A percentile compares a stretch with the other conserved stretches of the same genome.
Evolutionary conservation across 108 stramenopile genomes (phyloP).

Genomic region (Cylindrotheca closterium): DNA sequence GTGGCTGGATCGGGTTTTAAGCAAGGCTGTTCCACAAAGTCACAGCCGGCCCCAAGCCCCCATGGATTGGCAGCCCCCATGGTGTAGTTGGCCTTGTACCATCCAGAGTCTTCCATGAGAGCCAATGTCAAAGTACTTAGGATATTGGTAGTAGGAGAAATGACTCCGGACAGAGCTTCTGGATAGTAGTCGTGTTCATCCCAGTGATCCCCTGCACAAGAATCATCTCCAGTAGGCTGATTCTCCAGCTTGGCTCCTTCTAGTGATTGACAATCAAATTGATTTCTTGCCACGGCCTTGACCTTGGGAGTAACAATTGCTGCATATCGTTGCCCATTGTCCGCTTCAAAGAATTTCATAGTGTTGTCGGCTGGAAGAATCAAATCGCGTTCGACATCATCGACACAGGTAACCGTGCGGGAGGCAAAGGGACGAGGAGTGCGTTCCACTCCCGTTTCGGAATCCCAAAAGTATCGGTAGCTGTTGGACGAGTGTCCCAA

Average conservation of each 20-base stretch:
- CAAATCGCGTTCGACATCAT: constrained; percentile 57
- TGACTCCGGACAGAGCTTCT: constrained; percentile 64
- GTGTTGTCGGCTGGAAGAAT: constrained; percentile 71
- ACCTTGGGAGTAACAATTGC: constrained; percentile 80
- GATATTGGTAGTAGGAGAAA: constrained; percentile 73
- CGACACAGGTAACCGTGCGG: constrained; percentile 72
- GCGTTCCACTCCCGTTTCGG: constrained; percentile 61
- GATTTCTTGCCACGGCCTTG: constrained; percentile 72
- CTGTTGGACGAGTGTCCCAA: constrained; percentile 76
- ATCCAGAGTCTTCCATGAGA: constrained; percentile 80
- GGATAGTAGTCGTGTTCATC: constrained; percentile 80
- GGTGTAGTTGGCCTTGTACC: constrained; percentile 78
- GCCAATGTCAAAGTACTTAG: constrained; percentile 73
- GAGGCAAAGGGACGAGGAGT: constrained; percentile 69
- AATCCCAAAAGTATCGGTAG: constrained; percentile 81
- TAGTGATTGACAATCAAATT: constrained; percentile 80
- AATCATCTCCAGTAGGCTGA: constrained; percentile 73
- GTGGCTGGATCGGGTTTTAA: constrained; percentile 31
- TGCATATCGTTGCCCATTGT: constrained; percentile 75
- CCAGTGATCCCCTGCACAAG: constrained; percentile 87
- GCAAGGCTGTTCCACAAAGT: constrained; percentile 70
- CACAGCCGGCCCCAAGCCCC: constrained; percentile 80
- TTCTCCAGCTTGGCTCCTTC: constrained; percentile 78
- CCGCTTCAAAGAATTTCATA: constrained; percentile 63
- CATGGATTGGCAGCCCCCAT: constrained; percentile 41